A percentile compares a stretch with the other conserved stretches of the same genome.
These are phyloP conservation scores for Zymoseptoria ardabiliae DNA, from an alignment of 2,329 filamentous ascomycete genomes.

Conservation along the genomic window DNA sequence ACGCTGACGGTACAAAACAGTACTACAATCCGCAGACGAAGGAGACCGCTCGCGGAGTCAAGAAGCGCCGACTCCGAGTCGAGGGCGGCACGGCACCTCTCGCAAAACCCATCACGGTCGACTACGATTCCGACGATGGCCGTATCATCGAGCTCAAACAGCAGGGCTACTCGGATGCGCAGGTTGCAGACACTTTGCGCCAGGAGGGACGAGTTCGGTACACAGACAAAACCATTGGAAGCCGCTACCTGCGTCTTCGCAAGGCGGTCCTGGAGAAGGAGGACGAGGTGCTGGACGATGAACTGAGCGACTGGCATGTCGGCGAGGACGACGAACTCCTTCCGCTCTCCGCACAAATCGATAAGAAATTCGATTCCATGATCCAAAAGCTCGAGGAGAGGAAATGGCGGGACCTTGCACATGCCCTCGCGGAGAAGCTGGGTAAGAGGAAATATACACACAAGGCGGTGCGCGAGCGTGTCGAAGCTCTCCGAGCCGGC, in stretches of 20 bases:
- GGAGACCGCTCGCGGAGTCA: constrained; percentile 2
- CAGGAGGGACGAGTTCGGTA: constrained; percentile 39
- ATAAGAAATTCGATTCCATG: constrained; percentile 36
- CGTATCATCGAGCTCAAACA: constrained; percentile 39
- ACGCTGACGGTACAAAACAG: constrained; percentile 2
- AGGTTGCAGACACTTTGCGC: constrained; percentile 37
- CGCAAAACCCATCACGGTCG: constrained; percentile 36
- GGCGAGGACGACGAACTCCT: constrained; percentile 43
- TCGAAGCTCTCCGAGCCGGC: constrained; percentile 34
- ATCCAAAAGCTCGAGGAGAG: constrained; percentile 35
- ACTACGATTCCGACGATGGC: constrained; percentile 43
- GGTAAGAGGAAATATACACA: constrained; percentile 36
- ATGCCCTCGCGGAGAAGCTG: constrained; percentile 34
- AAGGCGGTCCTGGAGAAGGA: constrained; percentile 35
- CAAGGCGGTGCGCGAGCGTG: constrained; percentile 41
- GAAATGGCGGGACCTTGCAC: constrained; percentile 34
- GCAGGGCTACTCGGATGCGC: constrained; percentile 37
- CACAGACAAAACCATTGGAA: constrained; percentile 41
- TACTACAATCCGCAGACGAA: constrained; percentile 13
- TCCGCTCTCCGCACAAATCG: constrained; percentile 34
- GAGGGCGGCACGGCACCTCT: constrained; percentile 35
- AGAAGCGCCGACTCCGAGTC: constrained; percentile 22
- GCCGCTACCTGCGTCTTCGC: constrained; percentile 41
- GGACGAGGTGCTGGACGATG: constrained; percentile 41
- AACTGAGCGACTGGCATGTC: constrained; percentile 43